A percentile compares a stretch with the other conserved stretches of the same genome.
These are phyloP conservation scores for Sclerotinia trifoliorum DNA, from an alignment of 2,329 filamentous ascomycete species.

Conservation along the genomic window DNA sequence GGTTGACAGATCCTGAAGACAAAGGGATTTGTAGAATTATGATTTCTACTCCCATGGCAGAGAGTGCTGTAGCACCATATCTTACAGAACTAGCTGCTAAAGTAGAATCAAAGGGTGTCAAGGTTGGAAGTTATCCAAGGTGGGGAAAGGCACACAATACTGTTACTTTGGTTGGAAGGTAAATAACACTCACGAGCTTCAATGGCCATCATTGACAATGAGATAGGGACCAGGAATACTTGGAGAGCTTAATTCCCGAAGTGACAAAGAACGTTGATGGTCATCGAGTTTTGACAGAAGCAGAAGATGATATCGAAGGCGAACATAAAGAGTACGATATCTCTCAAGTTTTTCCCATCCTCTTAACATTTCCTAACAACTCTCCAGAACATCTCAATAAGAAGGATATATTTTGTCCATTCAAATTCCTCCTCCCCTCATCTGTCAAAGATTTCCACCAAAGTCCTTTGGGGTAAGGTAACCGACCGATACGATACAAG, in stretches of 20 bases:
- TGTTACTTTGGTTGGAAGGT: constrained; percentile 77
- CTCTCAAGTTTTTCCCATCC: background rate
- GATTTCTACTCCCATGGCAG: constrained; percentile 82
- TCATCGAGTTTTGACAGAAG: constrained; percentile 66
- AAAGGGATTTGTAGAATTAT: constrained; percentile 77
- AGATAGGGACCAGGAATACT: constrained; percentile 64
- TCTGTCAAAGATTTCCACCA: background rate
- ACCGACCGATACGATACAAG: background rate
- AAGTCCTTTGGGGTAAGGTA: background rate
- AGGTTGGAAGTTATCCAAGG: constrained; percentile 91
- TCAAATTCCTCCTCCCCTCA: background rate
- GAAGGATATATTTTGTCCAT: background rate
- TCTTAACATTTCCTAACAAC: constrained; percentile 14
- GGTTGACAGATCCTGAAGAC: constrained; percentile 74
- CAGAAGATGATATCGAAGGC: constrained; percentile 58
- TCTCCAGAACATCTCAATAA: constrained; percentile 19
- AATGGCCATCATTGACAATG: constrained; percentile 16
- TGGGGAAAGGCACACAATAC: constrained; percentile 89
- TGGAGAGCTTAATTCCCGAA: constrained; percentile 76
- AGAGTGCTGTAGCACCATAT: constrained; percentile 81
- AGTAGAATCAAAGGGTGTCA: constrained; percentile 74
- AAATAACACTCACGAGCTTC: constrained; percentile 31
- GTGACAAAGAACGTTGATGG: constrained; percentile 77
- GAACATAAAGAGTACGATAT: constrained; percentile 26
- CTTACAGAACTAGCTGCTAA: constrained; percentile 74